Percentiles rank a stretch among this genome's conserved stretches.
phyloP scores from a whole-genome alignment of 257 asterid species.

The Lycium barbarum region DNA sequence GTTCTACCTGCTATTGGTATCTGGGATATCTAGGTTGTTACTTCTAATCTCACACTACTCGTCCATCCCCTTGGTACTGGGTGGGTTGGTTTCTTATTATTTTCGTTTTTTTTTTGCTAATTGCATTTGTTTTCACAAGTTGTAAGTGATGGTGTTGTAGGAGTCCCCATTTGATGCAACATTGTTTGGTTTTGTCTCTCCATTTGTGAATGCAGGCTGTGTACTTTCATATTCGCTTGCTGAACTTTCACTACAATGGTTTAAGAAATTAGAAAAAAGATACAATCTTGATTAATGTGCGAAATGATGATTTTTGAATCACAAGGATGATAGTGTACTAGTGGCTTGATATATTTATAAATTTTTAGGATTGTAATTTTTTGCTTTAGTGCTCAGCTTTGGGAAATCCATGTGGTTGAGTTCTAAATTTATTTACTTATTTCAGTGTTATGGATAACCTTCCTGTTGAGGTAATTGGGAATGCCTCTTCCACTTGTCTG shows the following conservation, averaged over 20 bases:
- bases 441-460: constrained; percentile 59
- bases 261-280: background rate
- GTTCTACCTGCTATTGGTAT: background rate
- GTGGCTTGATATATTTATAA: background rate
- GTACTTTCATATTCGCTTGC: background rate
- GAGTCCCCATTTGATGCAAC: background rate
- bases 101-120: background rate
- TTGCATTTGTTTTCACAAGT: background rate
- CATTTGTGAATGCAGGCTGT: background rate
- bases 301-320: background rate
- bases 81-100: background rate
- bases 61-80: background rate
- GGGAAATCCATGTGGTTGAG: background rate
- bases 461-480: constrained; percentile 85
- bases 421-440: background rate
- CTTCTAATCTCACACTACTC: background rate
- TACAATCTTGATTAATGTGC: background rate
- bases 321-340: background rate
- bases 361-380: background rate
- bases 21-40: background rate
- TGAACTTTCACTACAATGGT: background rate
- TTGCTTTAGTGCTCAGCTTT: background rate
- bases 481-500: constrained; percentile 72
- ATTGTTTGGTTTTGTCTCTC: background rate
- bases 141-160: background rate